A percentile compares a stretch with the other conserved stretches of the same genome.
Evolutionary conservation across 2,329 filamentous ascomycete species (phyloP).

Genomic region (Berkeleyomyces rouxiae): DNA sequence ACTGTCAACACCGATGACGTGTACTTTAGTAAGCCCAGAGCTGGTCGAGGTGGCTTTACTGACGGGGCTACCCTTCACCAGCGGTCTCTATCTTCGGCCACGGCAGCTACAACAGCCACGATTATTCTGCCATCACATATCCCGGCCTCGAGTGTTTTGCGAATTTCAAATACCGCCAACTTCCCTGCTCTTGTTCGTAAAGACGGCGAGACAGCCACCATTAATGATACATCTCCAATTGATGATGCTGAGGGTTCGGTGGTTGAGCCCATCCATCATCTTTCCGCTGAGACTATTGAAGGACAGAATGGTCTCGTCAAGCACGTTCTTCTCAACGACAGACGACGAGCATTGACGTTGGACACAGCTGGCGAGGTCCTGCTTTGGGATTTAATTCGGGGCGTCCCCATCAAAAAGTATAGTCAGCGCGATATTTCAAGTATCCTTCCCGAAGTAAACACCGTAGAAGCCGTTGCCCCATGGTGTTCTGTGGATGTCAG

Average conservation of each 20-base stretch:
- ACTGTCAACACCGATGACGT: constrained; percentile 70
- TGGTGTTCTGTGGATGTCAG: constrained; percentile 94
- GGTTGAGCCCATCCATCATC: constrained; percentile 45
- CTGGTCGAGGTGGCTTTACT: not conserved
- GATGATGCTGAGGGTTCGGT: constrained; percentile 19
- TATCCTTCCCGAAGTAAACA: constrained; percentile 74
- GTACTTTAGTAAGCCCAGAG: constrained; percentile 31
- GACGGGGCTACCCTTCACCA: not conserved
- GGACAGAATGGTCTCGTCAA: constrained; percentile 93
- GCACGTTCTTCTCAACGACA: constrained; percentile 78
- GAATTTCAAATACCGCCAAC: constrained; percentile 67
- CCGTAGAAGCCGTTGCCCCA: constrained; percentile 72
- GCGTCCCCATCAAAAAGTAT: constrained; percentile 75
- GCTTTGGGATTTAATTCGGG: constrained; percentile 87
- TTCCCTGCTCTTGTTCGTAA: constrained; percentile 47
- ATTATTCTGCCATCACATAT: constrained; percentile 38
- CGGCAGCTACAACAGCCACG: constrained; percentile 25
- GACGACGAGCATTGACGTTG: constrained; percentile 72
- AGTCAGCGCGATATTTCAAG: constrained; percentile 90
- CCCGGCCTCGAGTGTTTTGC: constrained; percentile 58
- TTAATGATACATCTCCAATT: constrained; percentile 27
- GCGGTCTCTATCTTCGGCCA: constrained; percentile 6
- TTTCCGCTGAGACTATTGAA: constrained; percentile 71
- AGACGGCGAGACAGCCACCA: constrained; percentile 29
- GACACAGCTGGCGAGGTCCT: constrained; percentile 92